Percentiles rank a stretch among this genome's conserved stretches.
phyloP scores from a whole-genome alignment of 202 grass and related monocot species.

The Panicum hallii region DNA sequence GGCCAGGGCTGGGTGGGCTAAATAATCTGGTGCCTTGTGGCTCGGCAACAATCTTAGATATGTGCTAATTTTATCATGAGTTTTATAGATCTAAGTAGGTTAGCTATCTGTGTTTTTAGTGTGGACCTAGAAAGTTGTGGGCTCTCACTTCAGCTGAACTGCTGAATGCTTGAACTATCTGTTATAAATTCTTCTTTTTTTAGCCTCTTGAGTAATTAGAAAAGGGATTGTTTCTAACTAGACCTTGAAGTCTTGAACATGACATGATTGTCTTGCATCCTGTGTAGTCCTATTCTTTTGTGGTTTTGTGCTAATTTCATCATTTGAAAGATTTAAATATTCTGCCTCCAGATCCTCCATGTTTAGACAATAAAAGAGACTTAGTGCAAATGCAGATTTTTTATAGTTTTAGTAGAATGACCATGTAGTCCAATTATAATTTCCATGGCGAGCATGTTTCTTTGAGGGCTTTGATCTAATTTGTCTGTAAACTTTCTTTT shows the following conservation, averaged over 20 bases:
- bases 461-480: background rate
- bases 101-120: background rate
- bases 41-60: background rate
- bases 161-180: background rate
- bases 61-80: background rate
- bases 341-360: background rate
- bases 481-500: background rate
- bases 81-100: background rate
- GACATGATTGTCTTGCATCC: background rate
- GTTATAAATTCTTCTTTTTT: background rate
- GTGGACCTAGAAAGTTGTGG: background rate
- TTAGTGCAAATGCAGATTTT: background rate
- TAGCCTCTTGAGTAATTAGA: background rate
- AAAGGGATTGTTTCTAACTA: conserved; percentile 12
- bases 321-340: background rate
- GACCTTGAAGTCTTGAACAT: background rate
- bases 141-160: background rate
- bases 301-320: conserved; percentile 5
- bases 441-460: conserved; percentile 11
- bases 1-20: background rate
- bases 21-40: background rate
- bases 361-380: conserved; percentile 12
- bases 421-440: background rate
- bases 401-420: background rate
- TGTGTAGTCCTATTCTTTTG: background rate